Evolutionary conservation across 1,284 basidiomycete species (phyloP).

Genomic region (Microbotryomycetes sp.): DNA sequence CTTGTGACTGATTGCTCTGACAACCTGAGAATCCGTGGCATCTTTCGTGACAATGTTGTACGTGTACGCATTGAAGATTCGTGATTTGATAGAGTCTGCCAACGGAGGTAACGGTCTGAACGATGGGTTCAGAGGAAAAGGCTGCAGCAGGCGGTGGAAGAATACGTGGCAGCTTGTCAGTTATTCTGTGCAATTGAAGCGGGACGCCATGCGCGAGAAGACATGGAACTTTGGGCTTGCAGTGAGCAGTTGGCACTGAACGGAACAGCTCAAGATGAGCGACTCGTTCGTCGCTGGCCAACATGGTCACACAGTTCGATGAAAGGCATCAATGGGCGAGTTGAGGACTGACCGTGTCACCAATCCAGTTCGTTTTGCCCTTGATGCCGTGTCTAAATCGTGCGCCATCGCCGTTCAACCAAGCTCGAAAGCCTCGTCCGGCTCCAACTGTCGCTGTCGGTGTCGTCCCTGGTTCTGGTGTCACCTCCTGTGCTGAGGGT

Average conservation of each 20-base stretch:
- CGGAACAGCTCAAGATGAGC: not conserved
- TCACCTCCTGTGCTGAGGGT: not conserved
- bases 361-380: constrained; percentile 31
- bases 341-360: constrained; percentile 22
- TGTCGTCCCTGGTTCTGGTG: not conserved
- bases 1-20: constrained; percentile 55
- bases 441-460: not conserved
- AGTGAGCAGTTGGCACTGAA: not conserved
- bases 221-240: not conserved
- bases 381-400: constrained; percentile 15
- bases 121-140: constrained; percentile 71
- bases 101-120: constrained; percentile 70
- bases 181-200: not conserved
- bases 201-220: not conserved
- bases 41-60: constrained; percentile 47
- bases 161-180: not conserved
- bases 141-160: constrained; percentile 45
- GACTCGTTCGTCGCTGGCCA: too few species aligned
- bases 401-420: constrained; percentile 24
- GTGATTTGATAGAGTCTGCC: constrained; percentile 53
- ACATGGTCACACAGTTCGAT: not conserved
- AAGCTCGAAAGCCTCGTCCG: constrained; percentile 18
- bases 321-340: too few species aligned
- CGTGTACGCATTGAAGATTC: constrained; percentile 50
- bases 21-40: constrained; percentile 49